These are phyloP conservation scores for Serendipita vermifera DNA, from an alignment of 768 basidiomycete genomes.

Conservation along the genomic window DNA sequence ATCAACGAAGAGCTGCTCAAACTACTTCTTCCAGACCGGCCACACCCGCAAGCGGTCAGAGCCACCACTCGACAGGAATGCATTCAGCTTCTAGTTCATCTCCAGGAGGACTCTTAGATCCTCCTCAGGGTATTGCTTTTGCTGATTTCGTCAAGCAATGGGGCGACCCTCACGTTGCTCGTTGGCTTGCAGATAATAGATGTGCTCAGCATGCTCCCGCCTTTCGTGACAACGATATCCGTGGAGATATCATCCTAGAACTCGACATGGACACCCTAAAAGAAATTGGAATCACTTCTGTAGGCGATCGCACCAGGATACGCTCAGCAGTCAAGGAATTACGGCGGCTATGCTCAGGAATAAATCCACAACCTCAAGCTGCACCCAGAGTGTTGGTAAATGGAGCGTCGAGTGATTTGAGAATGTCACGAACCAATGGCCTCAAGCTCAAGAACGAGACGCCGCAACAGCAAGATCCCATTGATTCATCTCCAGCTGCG, in stretches of 20 bases:
- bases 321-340: conserved; percentile 71
- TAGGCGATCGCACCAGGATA: conserved; percentile 86
- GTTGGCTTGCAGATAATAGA: conserved; percentile 69
- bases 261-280: conserved; percentile 75
- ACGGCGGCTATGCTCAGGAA: conserved; percentile 38
- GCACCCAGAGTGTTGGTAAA: neutral
- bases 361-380: neutral
- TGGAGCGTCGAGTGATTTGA: neutral
- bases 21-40: neutral
- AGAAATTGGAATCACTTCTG: conserved; percentile 80
- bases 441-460: conserved; percentile 13
- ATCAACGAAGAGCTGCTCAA: neutral
- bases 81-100: neutral
- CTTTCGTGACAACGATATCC: conserved; percentile 80
- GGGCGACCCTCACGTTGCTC: conserved; percentile 59
- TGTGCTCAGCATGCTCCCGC: conserved; percentile 52
- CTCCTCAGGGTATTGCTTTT: conserved; percentile 46
- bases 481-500: neutral
- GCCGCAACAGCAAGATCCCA: neutral
- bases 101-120: conserved; percentile 30
- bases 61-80: neutral
- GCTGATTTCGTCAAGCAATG: conserved; percentile 46
- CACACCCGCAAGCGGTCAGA: neutral
- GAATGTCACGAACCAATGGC: neutral
- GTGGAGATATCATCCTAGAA: conserved; percentile 84